A percentile compares a stretch with the other conserved stretches of the same genome.
These are phyloP conservation scores for Cornus florida DNA, from an alignment of 148 eudicot species.

Conservation along the genomic window DNA sequence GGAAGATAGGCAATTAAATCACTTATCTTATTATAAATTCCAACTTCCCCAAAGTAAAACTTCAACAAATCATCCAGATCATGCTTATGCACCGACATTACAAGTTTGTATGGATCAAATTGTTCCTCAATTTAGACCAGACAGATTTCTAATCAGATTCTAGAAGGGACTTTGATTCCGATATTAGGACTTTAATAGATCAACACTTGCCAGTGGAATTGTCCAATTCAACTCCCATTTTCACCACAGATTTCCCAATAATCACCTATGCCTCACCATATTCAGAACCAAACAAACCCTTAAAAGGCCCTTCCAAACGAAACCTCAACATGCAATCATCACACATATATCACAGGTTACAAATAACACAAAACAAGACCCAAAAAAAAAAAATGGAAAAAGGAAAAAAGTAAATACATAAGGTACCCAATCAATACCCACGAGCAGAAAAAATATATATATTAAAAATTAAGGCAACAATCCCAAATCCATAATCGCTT, in stretches of 20 bases:
- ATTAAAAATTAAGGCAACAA: constrained; percentile 1
- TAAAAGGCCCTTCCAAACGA: background rate
- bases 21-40: background rate
- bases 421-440: constrained; percentile 9
- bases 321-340: background rate
- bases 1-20: too few relatives aligned
- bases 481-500: background rate
- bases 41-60: background rate
- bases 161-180: too few relatives aligned
- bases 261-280: background rate
- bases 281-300: background rate
- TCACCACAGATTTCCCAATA: background rate
- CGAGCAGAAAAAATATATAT: too few relatives aligned
- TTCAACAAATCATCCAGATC: background rate
- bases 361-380: too few relatives aligned
- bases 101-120: background rate
- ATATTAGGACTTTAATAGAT: background rate
- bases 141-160: background rate
- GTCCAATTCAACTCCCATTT: background rate
- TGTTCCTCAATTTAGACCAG: background rate
- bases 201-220: background rate
- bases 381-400: too few relatives aligned
- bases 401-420: too few relatives aligned
- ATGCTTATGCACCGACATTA: background rate
- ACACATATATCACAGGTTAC: background rate